Percentiles rank a stretch among this genome's conserved stretches.
Evolutionary conservation across 441 rosid genomes (phyloP).

Genomic region (Adansonia rubrostipa): DNA sequence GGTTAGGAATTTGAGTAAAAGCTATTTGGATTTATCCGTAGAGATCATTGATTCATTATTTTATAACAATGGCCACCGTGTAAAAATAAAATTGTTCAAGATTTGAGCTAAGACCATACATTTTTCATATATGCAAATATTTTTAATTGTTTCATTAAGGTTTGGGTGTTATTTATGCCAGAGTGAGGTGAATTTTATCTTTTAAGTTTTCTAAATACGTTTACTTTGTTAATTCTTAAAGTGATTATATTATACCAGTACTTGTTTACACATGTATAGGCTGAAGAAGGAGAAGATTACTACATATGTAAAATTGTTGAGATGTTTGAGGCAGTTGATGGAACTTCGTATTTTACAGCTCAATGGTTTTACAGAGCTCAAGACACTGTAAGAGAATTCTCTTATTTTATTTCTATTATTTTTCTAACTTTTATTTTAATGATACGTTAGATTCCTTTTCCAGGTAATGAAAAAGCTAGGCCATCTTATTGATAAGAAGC

Average conservation of each 20-base stretch:
- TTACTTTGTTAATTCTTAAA: not conserved
- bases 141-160: not conserved
- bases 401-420: not conserved
- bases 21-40: too few relatives aligned
- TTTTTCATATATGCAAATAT: not conserved
- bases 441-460: not conserved
- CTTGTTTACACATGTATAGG: constrained; percentile 35
- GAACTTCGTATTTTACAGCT: constrained; percentile 49
- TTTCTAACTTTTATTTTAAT: not conserved
- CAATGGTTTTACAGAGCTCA: constrained; percentile 74
- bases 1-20: not conserved
- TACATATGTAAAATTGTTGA: constrained; percentile 62
- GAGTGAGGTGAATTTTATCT: not conserved
- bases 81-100: not conserved
- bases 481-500: constrained; percentile 40
- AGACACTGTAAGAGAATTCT: constrained; percentile 59
- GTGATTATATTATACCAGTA: too few relatives aligned
- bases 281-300: constrained; percentile 46
- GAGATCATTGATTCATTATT: not conserved
- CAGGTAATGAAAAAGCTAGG: constrained; percentile 51
- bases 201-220: not conserved
- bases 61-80: not conserved
- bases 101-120: not conserved
- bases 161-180: not conserved
- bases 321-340: constrained; percentile 58